Conservation (phyloP, 371 early-diverging fungal species). For the Zopfochytrium polystomum region DNA sequence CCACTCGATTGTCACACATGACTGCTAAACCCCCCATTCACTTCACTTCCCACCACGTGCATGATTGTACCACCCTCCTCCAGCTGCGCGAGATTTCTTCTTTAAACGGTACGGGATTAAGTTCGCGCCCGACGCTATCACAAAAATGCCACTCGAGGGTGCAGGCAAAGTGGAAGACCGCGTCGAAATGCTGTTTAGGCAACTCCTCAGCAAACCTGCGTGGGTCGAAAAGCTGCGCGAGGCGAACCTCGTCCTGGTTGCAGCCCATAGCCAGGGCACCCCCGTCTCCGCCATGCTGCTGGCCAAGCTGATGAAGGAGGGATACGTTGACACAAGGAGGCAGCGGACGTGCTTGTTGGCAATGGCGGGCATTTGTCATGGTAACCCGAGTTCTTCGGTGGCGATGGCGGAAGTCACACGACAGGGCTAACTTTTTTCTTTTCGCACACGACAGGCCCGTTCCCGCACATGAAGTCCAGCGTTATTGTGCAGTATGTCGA, state of each 20-base stretch:
- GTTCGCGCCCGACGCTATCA: slow-evolving; percentile 53
- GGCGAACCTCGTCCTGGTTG: slow-evolving; percentile 80
- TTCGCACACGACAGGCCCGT: slow-evolving; percentile 58
- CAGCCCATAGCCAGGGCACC: slow-evolving; percentile 89
- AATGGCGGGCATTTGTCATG: slow-evolving; percentile 61
- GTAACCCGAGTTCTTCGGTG: slow-evolving; percentile 51
- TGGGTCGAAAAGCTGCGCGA: slow-evolving; percentile 33
- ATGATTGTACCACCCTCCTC: no score
- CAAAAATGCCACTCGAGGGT: slow-evolving; percentile 78
- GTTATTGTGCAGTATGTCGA: slow-evolving; percentile 83
- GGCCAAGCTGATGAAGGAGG: slow-evolving; percentile 62
- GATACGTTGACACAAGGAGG: slow-evolving; percentile 55
- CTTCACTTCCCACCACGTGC: no score
- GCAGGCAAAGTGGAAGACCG: slow-evolving; percentile 87
- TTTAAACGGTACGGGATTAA: slow-evolving; percentile 48
- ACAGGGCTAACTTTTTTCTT: not conserved
- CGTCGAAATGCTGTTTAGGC: slow-evolving; percentile 66
- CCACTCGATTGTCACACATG: no score
- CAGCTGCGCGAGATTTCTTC: slow-evolving; percentile 19
- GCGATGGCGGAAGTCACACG: not conserved
- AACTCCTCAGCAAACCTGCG: slow-evolving; percentile 42
- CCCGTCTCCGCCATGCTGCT: slow-evolving; percentile 79
- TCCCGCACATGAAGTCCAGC: slow-evolving; percentile 74
- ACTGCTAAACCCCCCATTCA: no score
- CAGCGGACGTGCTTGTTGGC: slow-evolving; percentile 76